phyloP scores from a whole-genome alignment of 1,284 basidiomycete species.

The Vanrija sp. region DNA sequence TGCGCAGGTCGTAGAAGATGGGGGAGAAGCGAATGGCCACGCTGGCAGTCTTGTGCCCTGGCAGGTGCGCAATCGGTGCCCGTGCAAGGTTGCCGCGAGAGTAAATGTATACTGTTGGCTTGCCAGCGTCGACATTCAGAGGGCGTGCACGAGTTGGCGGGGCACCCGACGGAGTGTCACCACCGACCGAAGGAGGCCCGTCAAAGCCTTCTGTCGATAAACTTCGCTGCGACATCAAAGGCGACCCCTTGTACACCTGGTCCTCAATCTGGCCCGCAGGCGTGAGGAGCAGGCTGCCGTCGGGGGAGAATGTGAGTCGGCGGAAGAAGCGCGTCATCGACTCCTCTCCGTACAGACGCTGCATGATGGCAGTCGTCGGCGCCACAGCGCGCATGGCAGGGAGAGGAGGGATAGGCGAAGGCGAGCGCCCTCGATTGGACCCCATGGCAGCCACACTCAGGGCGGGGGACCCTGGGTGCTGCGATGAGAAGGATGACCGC shows the following conservation, averaged over 20 bases:
- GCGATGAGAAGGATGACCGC: conserved; percentile 76
- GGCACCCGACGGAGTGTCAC: conserved; percentile 24
- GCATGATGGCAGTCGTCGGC: conserved; percentile 49
- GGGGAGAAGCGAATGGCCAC: conserved; percentile 93
- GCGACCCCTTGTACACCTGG: conserved; percentile 58
- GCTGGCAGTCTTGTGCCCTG: conserved; percentile 92
- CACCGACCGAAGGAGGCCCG: conserved; percentile 28
- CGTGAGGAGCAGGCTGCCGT: conserved; percentile 86
- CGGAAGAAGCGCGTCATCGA: conserved; percentile 95
- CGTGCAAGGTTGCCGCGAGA: conserved; percentile 87
- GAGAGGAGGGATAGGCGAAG: conserved; percentile 83
- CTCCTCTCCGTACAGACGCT: conserved; percentile 85
- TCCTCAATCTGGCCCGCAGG: conserved; percentile 96
- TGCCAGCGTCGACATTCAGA: conserved; percentile 52
- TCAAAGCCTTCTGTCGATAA: conserved; percentile 36
- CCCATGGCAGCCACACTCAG: conserved; percentile 33
- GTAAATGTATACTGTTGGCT: conserved; percentile 84
- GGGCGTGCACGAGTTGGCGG: conserved; percentile 32
- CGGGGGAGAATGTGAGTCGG: conserved; percentile 86
- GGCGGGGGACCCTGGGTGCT: conserved; percentile 44
- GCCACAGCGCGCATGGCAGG: conserved; percentile 67
- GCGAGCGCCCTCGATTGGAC: conserved; percentile 61
- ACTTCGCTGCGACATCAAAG: conserved; percentile 45
- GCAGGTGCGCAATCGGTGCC: conserved; percentile 87
- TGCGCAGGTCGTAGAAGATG: conserved; percentile 79